Percentiles rank a stretch among this genome's conserved stretches.
Evolutionary conservation across 148 eudicot genomes (phyloP).

Genomic region (Vaccinium myrtillus): DNA sequence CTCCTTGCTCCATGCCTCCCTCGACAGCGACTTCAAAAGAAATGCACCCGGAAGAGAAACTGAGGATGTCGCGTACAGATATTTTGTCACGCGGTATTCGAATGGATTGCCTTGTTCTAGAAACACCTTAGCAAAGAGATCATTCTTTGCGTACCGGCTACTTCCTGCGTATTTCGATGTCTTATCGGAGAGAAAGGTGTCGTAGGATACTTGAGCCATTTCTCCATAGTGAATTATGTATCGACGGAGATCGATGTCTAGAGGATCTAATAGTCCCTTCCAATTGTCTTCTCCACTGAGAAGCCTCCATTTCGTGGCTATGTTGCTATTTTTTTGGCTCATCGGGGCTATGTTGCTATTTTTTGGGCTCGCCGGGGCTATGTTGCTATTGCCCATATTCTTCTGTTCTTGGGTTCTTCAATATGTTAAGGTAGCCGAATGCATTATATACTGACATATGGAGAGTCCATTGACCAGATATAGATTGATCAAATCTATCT

Average conservation of each 20-base stretch:
- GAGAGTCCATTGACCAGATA: not conserved
- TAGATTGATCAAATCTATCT: not conserved
- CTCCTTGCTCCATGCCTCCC: constrained; percentile 71
- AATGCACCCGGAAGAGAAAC: constrained; percentile 50
- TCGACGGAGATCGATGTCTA: constrained; percentile 60
- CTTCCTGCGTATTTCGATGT: constrained; percentile 54
- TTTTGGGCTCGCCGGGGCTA: too few relatives aligned
- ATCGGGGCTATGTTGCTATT: too few relatives aligned
- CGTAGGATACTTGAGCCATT: constrained; percentile 75
- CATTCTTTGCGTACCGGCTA: constrained; percentile 32
- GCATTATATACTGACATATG: not conserved
- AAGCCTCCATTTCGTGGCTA: constrained; percentile 45
- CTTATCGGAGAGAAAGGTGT: constrained; percentile 42
- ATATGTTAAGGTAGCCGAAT: not conserved
- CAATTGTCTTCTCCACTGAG: constrained; percentile 61
- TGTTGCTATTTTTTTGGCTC: not conserved
- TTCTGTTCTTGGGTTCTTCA: not conserved
- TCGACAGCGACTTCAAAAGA: constrained; percentile 47
- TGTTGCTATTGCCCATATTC: not conserved
- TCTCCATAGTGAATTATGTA: constrained; percentile 78
- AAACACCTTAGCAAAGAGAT: constrained; percentile 39
- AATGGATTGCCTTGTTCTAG: constrained; percentile 36
- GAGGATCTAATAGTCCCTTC: constrained; percentile 57
- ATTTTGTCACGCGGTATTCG: constrained; percentile 57
- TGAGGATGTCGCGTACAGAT: constrained; percentile 65